Evolutionary conservation across 1,139 yeast genomes (phyloP).

Genomic region (Oligophagozyma castellii): DNA sequence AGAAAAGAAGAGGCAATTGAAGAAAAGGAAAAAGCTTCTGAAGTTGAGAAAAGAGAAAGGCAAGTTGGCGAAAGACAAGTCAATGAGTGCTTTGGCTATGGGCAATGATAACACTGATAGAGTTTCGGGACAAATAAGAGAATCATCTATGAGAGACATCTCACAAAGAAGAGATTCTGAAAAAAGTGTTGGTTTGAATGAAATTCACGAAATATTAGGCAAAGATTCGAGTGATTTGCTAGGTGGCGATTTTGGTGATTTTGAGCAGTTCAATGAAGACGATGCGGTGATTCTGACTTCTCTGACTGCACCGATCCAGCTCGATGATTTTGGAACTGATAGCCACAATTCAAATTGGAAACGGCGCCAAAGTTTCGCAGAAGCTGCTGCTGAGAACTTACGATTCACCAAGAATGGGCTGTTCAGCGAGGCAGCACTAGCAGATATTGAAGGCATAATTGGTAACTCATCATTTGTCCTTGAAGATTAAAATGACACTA

Average conservation of each 20-base stretch:
- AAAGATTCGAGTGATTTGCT: conserved; percentile 13
- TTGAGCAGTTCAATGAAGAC: conserved; percentile 8
- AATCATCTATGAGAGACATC: neutral
- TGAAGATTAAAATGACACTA: no score
- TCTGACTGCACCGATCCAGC: conserved; percentile 23
- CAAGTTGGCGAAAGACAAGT: conserved; percentile 15
- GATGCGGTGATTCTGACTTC: conserved; percentile 23
- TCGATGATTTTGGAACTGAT: conserved; percentile 10
- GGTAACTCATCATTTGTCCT: no score
- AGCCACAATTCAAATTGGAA: conserved; percentile 17
- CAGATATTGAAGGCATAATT: conserved; percentile 49
- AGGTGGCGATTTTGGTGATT: conserved; percentile 6
- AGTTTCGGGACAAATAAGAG: neutral
- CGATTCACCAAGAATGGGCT: conserved; percentile 62
- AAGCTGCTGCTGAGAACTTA: conserved; percentile 63
- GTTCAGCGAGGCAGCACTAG: conserved; percentile 57
- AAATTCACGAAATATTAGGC: conserved; percentile 15
- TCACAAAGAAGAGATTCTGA: conserved; percentile 13
- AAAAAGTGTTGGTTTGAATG: conserved; percentile 21
- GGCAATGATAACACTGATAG: conserved; percentile 3
- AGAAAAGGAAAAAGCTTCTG: conserved; percentile 21
- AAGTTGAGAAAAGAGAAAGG: conserved; percentile 20
- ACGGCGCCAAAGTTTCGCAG: conserved; percentile 52
- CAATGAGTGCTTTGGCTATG: no score
- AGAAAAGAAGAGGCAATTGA: conserved; percentile 19